Evolutionary conservation across 2,329 filamentous ascomycete genomes (phyloP).

Genomic region (Paecilomyces sp.): DNA sequence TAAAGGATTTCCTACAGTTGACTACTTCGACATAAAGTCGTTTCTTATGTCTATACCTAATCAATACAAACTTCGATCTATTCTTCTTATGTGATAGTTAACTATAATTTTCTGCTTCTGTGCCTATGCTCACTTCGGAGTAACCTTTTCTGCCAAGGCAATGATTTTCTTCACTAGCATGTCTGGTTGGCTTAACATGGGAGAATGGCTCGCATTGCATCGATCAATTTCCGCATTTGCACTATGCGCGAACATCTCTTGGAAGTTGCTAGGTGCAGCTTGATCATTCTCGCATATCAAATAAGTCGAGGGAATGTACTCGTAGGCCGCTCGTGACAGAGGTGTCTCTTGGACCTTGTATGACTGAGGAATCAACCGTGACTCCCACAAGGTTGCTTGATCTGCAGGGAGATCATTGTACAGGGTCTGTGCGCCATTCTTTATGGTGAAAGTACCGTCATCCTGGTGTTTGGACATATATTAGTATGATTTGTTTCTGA

Average conservation of each 20-base stretch:
- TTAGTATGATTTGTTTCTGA: background rate
- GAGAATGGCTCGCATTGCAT: constrained; percentile 1
- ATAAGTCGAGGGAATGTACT: constrained; percentile 14
- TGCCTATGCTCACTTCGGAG: background rate
- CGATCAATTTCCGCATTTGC: constrained; percentile 1
- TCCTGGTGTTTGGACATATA: background rate
- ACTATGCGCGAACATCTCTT: constrained; percentile 4
- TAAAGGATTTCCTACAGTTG: too few relatives aligned
- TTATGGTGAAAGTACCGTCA: constrained; percentile 9
- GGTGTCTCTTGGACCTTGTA: constrained; percentile 6
- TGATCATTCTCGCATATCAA: constrained; percentile 10
- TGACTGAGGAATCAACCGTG: constrained; percentile 6
- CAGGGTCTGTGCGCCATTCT: constrained; percentile 4
- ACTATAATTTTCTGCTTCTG: background rate
- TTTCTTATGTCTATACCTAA: too few relatives aligned
- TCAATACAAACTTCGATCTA: background rate
- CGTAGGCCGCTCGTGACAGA: constrained; percentile 8
- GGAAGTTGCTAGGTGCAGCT: constrained; percentile 5
- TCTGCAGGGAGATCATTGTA: constrained; percentile 12
- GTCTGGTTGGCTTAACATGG: background rate
- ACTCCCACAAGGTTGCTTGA: constrained; percentile 10
- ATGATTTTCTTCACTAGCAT: constrained; percentile 3
- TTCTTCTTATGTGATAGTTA: background rate
- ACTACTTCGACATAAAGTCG: too few relatives aligned
- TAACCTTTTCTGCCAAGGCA: background rate